phyloP scores from a whole-genome alignment of 2,329 filamentous ascomycete species.

The Claviceps digitariae region DNA sequence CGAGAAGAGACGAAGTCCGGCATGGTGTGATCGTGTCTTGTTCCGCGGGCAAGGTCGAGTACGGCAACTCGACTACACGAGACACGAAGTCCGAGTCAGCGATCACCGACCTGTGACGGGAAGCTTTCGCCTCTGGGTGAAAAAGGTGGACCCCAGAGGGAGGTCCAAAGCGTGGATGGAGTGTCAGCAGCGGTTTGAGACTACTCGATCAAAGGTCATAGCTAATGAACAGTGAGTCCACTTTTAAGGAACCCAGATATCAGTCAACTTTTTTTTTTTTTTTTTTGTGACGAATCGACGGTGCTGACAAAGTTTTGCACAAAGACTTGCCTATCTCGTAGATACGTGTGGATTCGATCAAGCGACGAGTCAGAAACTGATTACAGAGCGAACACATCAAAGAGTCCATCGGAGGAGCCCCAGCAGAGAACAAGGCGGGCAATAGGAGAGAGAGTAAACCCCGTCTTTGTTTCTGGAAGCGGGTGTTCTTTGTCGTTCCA shows the following conservation, averaged over 20 bases:
- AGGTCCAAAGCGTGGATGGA: slow-evolving; percentile 56
- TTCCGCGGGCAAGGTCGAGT: slow-evolving; percentile 71
- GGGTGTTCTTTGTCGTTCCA: background rate
- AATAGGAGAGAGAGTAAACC: background rate
- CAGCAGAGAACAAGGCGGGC: slow-evolving; percentile 10
- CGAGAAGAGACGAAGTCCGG: slow-evolving; percentile 86
- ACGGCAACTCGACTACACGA: slow-evolving; percentile 73
- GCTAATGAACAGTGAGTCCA: slow-evolving; percentile 60
- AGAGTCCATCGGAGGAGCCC: slow-evolving; percentile 16
- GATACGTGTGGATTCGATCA: slow-evolving; percentile 40
- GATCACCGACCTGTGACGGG: slow-evolving; percentile 91
- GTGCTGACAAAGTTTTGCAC: background rate
- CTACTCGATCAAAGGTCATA: slow-evolving; percentile 53
- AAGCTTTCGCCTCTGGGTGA: slow-evolving; percentile 68
- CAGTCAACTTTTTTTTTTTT: background rate
- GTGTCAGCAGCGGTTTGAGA: slow-evolving; percentile 62
- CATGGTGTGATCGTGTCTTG: slow-evolving; percentile 93
- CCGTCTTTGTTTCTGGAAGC: background rate
- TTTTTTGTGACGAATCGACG: background rate
- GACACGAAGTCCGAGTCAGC: slow-evolving; percentile 81
- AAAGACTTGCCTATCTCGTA: slow-evolving; percentile 37
- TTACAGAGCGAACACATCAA: slow-evolving; percentile 25
- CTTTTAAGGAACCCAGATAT: background rate
- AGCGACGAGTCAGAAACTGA: slow-evolving; percentile 33
- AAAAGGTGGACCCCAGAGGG: slow-evolving; percentile 59